Evolutionary conservation across 2,329 filamentous ascomycete genomes (phyloP).

Genomic region (Botrytis elliptica): DNA sequence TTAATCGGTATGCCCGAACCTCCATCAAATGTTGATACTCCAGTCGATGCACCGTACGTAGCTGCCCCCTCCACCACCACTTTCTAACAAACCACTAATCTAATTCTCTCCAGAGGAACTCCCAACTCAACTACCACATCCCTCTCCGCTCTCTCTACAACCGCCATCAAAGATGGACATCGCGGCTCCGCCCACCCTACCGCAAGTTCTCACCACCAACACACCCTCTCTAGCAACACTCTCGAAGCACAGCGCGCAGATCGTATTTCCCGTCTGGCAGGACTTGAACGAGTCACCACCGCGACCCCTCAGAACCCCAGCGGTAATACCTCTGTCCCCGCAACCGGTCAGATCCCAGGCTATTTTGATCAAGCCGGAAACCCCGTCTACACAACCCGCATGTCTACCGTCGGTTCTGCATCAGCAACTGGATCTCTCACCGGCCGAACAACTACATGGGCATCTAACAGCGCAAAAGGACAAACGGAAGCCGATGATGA

Average conservation of each 20-base stretch:
- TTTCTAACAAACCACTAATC: constrained; percentile 27
- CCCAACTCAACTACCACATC: constrained; percentile 91
- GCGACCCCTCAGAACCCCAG: constrained; percentile 50
- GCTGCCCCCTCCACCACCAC: constrained; percentile 25
- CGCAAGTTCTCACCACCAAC: constrained; percentile 55
- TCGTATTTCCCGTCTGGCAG: constrained; percentile 89
- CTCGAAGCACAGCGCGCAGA: constrained; percentile 91
- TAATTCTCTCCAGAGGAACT: constrained; percentile 64
- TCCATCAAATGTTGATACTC: constrained; percentile 78
- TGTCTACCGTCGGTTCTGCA: constrained; percentile 87
- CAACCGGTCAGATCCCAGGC: constrained; percentile 50
- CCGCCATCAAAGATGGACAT: constrained; percentile 94
- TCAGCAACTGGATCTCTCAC: constrained; percentile 80
- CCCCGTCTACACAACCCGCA: constrained; percentile 66
- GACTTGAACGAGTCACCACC: constrained; percentile 85
- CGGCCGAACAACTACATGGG: constrained; percentile 61
- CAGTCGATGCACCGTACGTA: constrained; percentile 83
- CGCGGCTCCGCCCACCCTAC: constrained; percentile 72
- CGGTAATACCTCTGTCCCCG: constrained; percentile 35
- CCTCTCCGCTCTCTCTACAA: constrained; percentile 86
- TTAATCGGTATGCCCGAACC: constrained; percentile 83
- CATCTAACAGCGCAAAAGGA: constrained; percentile 55
- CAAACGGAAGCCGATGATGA: constrained; percentile 57
- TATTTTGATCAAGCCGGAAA: constrained; percentile 81
- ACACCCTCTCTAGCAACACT: constrained; percentile 64